Base-by-base conservation (phyloP, 441 rosid genomes). In the Isatis lusitanica region DNA sequence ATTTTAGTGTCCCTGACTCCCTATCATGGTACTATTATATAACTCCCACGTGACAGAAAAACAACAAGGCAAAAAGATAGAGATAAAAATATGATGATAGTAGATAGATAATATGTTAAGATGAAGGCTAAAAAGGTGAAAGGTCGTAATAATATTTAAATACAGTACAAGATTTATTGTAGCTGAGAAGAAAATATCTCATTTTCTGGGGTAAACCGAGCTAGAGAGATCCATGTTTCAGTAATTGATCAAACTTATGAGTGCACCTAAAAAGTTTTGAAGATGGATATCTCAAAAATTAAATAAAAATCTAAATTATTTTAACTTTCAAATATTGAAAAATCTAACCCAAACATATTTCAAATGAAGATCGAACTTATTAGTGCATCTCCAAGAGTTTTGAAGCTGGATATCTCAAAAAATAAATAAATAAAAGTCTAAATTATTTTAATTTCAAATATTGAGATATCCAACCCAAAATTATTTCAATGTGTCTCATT, bases 121-220 rank as follows among this genome's bases (percentile, higher is more conserved):
- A 30, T 39, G 61, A 50, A 74, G 18, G 53, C 62, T 50, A 24
- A 11, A 73, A 33, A 28, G 18, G 67, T 74, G 53, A 65, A 65
- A 63, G 31, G 7, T 12, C 36, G 5, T 33, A 59, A 33, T 33
- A 33, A 40, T 26, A 66, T 56, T 52, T 18, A 17, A 31, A 28
- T 12, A n/a, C 47, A 43, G 47, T 43, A 17, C 4, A 16, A 28
- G 40, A 71, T 39, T 39, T 47, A 12, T 17, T 8, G 38, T 6
- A n/a, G n/a, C 9, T 40, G 76, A 63, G 17, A 55, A 6, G 7
- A 63, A 43, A 52, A 56, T 7, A 43, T 64, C 31, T 33, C 5
- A 4, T 24, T 11, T 31, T 44, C 16, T 31, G 50, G 39, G 48
- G 63, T 63, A 63, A 72, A 44, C 63, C 69, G 53, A 72, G 44